Conservation (phyloP, 805 yeast species). For the Lipomyces starkeyi region DNA sequence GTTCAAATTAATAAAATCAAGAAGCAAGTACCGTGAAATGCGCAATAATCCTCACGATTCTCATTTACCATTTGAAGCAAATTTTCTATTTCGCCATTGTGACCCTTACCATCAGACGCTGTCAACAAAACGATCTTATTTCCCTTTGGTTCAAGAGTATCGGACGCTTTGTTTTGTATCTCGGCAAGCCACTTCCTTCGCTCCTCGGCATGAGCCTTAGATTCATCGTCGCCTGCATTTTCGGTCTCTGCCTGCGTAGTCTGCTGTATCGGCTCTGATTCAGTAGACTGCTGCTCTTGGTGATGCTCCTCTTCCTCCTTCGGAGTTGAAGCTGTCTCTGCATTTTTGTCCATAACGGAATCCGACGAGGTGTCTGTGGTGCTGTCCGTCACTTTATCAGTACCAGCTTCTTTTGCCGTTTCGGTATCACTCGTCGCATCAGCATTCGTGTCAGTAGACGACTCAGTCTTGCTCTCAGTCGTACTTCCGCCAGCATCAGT, state of each 20-base stretch:
- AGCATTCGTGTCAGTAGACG: background rate
- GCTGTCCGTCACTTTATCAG: background rate
- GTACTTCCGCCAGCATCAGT: background rate
- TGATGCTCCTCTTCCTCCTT: background rate
- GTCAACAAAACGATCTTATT: conserved; percentile 33
- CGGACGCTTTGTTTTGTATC: conserved; percentile 5
- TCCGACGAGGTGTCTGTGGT: background rate
- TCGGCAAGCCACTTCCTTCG: background rate
- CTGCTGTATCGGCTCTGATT: background rate
- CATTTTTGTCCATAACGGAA: background rate
- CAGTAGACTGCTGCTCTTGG: background rate
- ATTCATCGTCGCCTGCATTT: background rate
- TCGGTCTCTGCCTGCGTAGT: background rate
- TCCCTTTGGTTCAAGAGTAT: conserved; percentile 25
- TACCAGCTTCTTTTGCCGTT: background rate
- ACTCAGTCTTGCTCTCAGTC: too few relatives aligned
- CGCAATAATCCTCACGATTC: conserved; percentile 44
- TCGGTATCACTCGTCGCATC: background rate
- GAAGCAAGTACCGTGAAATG: conserved; percentile 35
- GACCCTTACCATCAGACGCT: conserved; percentile 35
- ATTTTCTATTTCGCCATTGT: conserved; percentile 17
- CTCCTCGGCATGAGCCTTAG: background rate
- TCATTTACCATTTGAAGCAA: conserved; percentile 27
- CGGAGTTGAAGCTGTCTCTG: background rate
- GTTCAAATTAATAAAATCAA: background rate